phyloP scores from a whole-genome alignment of 1,284 basidiomycete species.

The Ceraceosorus bombacis region DNA sequence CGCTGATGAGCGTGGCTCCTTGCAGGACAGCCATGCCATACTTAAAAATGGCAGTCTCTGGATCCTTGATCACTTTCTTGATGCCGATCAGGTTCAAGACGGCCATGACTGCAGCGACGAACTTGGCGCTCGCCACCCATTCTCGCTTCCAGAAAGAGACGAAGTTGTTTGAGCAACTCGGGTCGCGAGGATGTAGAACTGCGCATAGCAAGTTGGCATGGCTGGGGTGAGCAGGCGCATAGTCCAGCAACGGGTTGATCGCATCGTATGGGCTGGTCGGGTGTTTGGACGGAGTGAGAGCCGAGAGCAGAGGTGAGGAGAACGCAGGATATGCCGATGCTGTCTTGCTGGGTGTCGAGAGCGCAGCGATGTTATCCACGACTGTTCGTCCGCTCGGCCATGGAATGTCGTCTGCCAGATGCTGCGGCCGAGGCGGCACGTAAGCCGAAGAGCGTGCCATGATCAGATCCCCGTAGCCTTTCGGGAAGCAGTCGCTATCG shows the following conservation, averaged over 20 bases:
- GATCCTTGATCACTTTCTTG: constrained; percentile 27
- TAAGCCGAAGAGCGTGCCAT: constrained; percentile 30
- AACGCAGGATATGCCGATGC: constrained; percentile 31
- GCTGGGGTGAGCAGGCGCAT: constrained; percentile 34
- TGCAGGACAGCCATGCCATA: constrained; percentile 28
- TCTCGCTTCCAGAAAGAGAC: constrained; percentile 25
- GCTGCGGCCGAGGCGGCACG: constrained; percentile 30
- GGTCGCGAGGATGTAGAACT: constrained; percentile 34
- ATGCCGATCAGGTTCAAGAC: constrained; percentile 15
- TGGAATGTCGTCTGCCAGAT: constrained; percentile 25
- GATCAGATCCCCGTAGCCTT: constrained; percentile 24
- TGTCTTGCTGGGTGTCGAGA: constrained; percentile 25
- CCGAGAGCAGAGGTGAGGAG: constrained; percentile 35
- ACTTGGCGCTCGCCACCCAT: constrained; percentile 31
- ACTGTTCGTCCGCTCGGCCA: constrained; percentile 31
- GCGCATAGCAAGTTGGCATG: constrained; percentile 34
- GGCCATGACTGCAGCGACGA: constrained; percentile 22
- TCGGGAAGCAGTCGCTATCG: constrained; percentile 30
- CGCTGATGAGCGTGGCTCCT: constrained; percentile 39
- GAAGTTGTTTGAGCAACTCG: constrained; percentile 27
- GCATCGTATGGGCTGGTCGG: constrained; percentile 23
- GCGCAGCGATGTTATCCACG: constrained; percentile 28
- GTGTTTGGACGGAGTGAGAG: constrained; percentile 22
- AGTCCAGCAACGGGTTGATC: constrained; percentile 40
- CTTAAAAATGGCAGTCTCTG: constrained; percentile 34